These are phyloP conservation scores for Apiotrichum gracile DNA, from an alignment of 1,284 basidiomycete species.

Conservation along the genomic window DNA sequence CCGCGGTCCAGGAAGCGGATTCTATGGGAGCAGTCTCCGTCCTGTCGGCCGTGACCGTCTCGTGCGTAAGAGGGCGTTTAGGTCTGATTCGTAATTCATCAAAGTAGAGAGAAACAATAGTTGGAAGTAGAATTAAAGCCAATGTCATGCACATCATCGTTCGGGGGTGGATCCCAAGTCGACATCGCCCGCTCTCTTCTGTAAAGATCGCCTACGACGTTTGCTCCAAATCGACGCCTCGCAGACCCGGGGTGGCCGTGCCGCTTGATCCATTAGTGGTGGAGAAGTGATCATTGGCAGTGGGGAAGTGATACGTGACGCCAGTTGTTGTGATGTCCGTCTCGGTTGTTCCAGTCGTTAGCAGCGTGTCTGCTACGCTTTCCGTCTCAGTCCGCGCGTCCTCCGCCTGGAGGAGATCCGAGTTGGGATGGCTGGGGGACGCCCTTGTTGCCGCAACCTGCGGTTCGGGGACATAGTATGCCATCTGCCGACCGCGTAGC, in stretches of 20 bases:
- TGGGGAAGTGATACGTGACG: slow-evolving; percentile 27
- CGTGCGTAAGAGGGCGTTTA: no score
- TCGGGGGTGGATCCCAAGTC: no score
- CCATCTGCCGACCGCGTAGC: slow-evolving; percentile 27
- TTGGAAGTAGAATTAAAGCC: not conserved
- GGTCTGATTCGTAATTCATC: not conserved
- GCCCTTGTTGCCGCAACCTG: no score
- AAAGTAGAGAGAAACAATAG: no score
- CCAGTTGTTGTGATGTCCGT: slow-evolving; percentile 8
- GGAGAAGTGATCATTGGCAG: not conserved
- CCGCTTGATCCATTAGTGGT: not conserved
- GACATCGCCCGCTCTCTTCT: no score
- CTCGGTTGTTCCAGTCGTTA: not conserved
- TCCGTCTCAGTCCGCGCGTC: not conserved
- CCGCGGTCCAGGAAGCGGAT: no score
- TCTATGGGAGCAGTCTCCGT: no score
- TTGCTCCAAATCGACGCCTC: not conserved
- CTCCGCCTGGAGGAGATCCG: not conserved
- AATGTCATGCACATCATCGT: not conserved
- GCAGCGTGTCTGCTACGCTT: slow-evolving; percentile 4
- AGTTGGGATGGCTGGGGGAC: not conserved
- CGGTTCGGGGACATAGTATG: slow-evolving; percentile 21
- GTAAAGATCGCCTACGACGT: no score
- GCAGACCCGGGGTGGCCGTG: not conserved
- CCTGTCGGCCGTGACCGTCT: no score